Percentiles rank a stretch among this genome's conserved stretches.
These are phyloP conservation scores for Lasiodiplodia sp. DNA, from an alignment of 2,329 filamentous ascomycete genomes.

Conservation along the genomic window DNA sequence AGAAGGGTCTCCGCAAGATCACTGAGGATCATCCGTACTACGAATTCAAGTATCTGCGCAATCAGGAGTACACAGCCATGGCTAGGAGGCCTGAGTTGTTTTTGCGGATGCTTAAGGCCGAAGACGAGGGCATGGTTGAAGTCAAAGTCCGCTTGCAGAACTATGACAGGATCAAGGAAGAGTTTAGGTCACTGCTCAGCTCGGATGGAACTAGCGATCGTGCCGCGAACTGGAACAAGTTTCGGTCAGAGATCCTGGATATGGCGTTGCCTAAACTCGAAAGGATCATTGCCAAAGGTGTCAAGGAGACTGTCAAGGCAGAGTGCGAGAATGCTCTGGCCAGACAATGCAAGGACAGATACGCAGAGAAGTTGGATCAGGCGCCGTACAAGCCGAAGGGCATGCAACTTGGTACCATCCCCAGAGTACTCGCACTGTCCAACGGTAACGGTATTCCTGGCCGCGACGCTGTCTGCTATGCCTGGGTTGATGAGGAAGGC, in stretches of 20 bases:
- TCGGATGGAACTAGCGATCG: slow-evolving; percentile 96
- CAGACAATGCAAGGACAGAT: slow-evolving; percentile 87
- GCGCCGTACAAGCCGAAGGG: slow-evolving; percentile 95
- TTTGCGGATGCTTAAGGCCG: slow-evolving; percentile 95
- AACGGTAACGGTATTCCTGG: slow-evolving; percentile 82
- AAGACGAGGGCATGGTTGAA: slow-evolving; percentile 90
- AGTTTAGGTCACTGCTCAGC: slow-evolving; percentile 82
- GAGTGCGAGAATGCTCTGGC: slow-evolving; percentile 93
- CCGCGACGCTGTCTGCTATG: slow-evolving; percentile 83
- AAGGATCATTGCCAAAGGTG: slow-evolving; percentile 83
- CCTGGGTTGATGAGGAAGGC: slow-evolving; percentile 92
- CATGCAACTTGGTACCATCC: slow-evolving; percentile 85
- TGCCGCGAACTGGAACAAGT: slow-evolving; percentile 92
- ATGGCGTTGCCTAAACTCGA: slow-evolving; percentile 82
- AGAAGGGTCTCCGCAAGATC: slow-evolving; percentile 92
- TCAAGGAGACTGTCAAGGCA: slow-evolving; percentile 92
- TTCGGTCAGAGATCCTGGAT: slow-evolving; percentile 85
- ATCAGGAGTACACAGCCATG: slow-evolving; percentile 83
- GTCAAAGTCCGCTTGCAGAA: slow-evolving; percentile 81
- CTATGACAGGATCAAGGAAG: slow-evolving; percentile 76
- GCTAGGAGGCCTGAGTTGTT: slow-evolving; percentile 87
- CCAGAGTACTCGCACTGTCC: slow-evolving; percentile 85
- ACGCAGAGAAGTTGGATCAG: slow-evolving; percentile 89
- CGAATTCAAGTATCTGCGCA: slow-evolving; percentile 94
- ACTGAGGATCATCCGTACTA: slow-evolving; percentile 96